Base-by-base conservation (phyloP, 2,329 filamentous ascomycete genomes). In the Coniella lustricola region DNA sequence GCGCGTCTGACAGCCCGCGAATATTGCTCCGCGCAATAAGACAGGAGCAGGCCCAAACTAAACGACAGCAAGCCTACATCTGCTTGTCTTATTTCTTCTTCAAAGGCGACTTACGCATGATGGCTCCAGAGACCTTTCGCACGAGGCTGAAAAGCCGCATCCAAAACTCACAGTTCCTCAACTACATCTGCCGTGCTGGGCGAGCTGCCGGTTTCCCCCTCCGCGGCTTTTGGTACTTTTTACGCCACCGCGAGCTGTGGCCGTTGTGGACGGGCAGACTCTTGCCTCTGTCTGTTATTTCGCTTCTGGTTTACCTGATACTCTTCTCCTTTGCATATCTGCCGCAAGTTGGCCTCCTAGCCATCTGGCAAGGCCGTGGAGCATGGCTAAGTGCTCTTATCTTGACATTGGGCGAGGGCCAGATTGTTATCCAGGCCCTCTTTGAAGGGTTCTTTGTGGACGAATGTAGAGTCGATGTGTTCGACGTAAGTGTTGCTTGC, bases 341-440 rank as follows among this genome's bases (percentile, higher is more conserved):
- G 3, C 91, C 91, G 0, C 88, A 97, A 63, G 89, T 89, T 48
- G 87, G 87, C 1, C 87, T 98, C 59, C 77, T 98, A 18, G 83
- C 86, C 14, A 79, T 97, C 56, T 97, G 96, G 64, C 90, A 97
- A 59, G 86, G 86, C 18, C 77, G 81, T 51, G 84, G 83, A 25
- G 93, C 93, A n/a, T 95, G 89, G 87, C 68, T 95, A 49, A 96
- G 89, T 59, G 90, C 86, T 3, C 82, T 87, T 0, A 84, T 97
- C 54, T 73, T 97, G 40, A 87, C 95, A 0, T 74, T 98, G n/a
- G 87, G 88, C 38, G 84, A 90, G 59, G 85, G 84, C 0, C 70
- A 87, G 55, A 81, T 90, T 34, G 84, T 89, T 46, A 81, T 87
- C 17, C 71, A 74, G 53, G 76, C 70, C 4, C 68, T 90, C 1